Conservation (phyloP, 495 filamentous ascomycete species). For the Baudoinia panamericana region DNA sequence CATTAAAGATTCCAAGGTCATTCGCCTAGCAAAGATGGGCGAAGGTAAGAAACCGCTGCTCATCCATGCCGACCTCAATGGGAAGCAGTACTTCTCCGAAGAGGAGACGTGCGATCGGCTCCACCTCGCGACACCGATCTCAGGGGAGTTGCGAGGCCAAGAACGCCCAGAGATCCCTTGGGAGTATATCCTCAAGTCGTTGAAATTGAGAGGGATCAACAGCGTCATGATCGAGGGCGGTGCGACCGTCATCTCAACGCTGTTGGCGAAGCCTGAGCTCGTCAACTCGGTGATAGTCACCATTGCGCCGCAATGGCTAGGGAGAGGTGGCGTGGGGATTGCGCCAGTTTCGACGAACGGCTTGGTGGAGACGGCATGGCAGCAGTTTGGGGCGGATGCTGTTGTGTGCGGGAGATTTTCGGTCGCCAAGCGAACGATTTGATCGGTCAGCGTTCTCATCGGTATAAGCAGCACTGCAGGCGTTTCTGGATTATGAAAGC, state of each 20-base stretch:
- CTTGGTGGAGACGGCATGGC: slow-evolving; percentile 9
- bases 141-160: no score
- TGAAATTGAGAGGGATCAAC: slow-evolving; percentile 37
- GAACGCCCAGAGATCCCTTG: slow-evolving; percentile 39
- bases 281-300: slow-evolving; percentile 69
- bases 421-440: no score
- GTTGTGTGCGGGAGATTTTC: slow-evolving; percentile 14
- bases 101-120: slow-evolving; percentile 27
- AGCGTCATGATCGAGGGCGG: slow-evolving; percentile 89
- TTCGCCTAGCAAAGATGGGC: slow-evolving; percentile 49
- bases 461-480: no score
- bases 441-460: no score
- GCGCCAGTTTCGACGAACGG: slow-evolving; percentile 32
- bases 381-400: slow-evolving; percentile 16
- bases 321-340: slow-evolving; percentile 62
- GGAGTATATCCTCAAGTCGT: slow-evolving; percentile 43
- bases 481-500: no score
- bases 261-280: slow-evolving; percentile 47
- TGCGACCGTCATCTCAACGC: slow-evolving; percentile 59
- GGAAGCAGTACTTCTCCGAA: slow-evolving; percentile 21
- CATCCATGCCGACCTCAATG: slow-evolving; percentile 30
- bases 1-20: slow-evolving; percentile 45
- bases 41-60: slow-evolving; percentile 62
- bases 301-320: slow-evolving; percentile 72
- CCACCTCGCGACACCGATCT: slow-evolving; percentile 35